Conservation (phyloP, 148 eudicot genomes). For the Hydrangea macrophylla region DNA sequence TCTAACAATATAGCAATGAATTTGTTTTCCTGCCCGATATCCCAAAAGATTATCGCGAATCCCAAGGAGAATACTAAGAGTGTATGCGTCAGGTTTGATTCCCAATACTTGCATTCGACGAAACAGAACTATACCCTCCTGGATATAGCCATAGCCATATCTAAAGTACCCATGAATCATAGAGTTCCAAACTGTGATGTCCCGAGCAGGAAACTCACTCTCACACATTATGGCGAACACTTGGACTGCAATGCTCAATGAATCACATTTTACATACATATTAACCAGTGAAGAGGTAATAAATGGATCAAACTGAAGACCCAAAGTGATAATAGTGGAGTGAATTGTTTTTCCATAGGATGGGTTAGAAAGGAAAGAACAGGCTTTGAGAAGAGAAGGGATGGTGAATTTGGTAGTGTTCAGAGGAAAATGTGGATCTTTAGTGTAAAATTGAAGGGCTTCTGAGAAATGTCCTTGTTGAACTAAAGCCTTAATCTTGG, state of each 20-base stretch:
- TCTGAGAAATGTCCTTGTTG: conserved; percentile 30
- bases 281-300: conserved; percentile 35
- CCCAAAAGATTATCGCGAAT: conserved; percentile 12
- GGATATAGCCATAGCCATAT: conserved; percentile 20
- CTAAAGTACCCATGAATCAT: conserved; percentile 44
- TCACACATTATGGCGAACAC: conserved; percentile 38
- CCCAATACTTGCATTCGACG: conserved; percentile 34
- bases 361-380: conserved; percentile 29
- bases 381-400: conserved; percentile 55
- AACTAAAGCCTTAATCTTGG: conserved; percentile 31
- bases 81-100: conserved; percentile 36
- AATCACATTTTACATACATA: conserved; percentile 48
- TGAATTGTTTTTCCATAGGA: conserved; percentile 36
- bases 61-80: conserved; percentile 43
- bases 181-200: conserved; percentile 47
- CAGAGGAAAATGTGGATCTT: conserved; percentile 21
- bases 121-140: conserved; percentile 29
- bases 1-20: conserved; percentile 43
- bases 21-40: conserved; percentile 23
- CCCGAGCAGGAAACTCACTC: conserved; percentile 19
- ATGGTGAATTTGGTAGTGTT: conserved; percentile 30
- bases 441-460: conserved; percentile 34
- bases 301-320: conserved; percentile 41
- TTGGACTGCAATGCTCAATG: conserved; percentile 28
- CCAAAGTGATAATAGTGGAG: conserved; percentile 29